Base-by-base conservation (phyloP, 2,329 filamentous ascomycete genomes). In the Curvularia sp. region DNA sequence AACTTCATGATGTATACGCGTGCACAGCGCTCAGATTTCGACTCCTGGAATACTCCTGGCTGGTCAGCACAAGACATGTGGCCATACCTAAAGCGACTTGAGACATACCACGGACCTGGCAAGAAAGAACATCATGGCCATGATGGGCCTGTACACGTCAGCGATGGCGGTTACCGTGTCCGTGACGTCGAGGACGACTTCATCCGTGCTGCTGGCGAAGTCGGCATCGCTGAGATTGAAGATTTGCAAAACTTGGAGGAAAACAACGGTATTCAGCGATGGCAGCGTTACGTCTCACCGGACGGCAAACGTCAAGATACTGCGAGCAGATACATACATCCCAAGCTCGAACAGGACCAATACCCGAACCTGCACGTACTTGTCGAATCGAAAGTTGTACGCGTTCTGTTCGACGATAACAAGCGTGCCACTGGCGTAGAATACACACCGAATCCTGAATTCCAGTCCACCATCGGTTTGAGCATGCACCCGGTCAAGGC, bases 361-460 rank as follows among this genome's bases (percentile, higher is more conserved):
- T 80, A 86, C 46, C 80, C 84, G 0, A 87, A 88, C 55, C 80
- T 89, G 1, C 84, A 89, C 55, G 78, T 89, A 4, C 77, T 89
- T 0, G 77, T 82, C 0, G 80, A 88, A 64, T 81, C 82, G 2
- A 83, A 83, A 55, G 86, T 89, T 0, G 75, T 81, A 1, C 81
- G 81, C 2, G 80, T 88, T 0, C 55, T 87, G 5, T 84, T 88
- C 49, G 79, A 84, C 45, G 78, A 84, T 3, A 77, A 80, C 2
- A 80, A 78, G 25, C 85, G 78, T 38, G 88, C 87, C 3, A 77
- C 81, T 0, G 87, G 87, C 0, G 81, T 90, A 1, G 84, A 89
- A 64, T 87, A 84, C 61, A 79, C 82, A 19, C 81, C 82, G 27
- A 84, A 81, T 61, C 74, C 78, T 13, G 75, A 76, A 2, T 80